Conservation (phyloP, 2,329 filamentous ascomycete genomes). For the Alternaria hordeiaustralica region DNA sequence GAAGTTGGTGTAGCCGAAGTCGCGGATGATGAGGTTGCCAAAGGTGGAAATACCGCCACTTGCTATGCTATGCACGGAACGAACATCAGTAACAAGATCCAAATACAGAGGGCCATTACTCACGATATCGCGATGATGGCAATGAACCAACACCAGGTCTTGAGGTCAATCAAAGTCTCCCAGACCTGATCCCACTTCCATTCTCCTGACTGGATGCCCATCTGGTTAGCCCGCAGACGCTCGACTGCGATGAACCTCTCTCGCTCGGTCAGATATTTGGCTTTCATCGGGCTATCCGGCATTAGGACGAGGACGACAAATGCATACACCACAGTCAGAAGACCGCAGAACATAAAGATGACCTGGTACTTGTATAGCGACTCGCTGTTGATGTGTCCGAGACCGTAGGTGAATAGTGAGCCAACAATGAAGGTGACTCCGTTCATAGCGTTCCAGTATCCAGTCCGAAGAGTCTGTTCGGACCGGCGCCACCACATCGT, state of each 20-base stretch:
- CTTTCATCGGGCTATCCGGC: conserved; percentile 53
- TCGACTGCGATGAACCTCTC: conserved; percentile 28
- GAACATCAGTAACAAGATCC: background rate
- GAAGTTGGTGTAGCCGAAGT: conserved; percentile 63
- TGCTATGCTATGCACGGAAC: conserved; percentile 52
- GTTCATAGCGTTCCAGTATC: conserved; percentile 67
- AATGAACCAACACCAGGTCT: conserved; percentile 59
- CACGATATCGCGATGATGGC: conserved; percentile 53
- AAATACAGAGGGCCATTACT: conserved; percentile 41
- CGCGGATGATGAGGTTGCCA: conserved; percentile 63
- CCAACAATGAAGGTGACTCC: conserved; percentile 64
- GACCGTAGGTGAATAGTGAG: conserved; percentile 63
- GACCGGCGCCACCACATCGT: conserved; percentile 66
- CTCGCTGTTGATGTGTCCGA: conserved; percentile 61
- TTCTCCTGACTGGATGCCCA: conserved; percentile 69
- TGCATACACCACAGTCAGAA: conserved; percentile 54
- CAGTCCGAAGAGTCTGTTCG: conserved; percentile 63
- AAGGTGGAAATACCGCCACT: conserved; percentile 69
- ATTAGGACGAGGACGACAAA: conserved; percentile 50
- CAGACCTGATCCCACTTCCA: conserved; percentile 74
- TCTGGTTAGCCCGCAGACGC: conserved; percentile 29
- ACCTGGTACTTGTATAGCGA: conserved; percentile 52
- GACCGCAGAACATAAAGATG: conserved; percentile 56
- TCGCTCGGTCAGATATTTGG: conserved; percentile 30
- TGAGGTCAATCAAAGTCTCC: conserved; percentile 31